phyloP scores from a whole-genome alignment of 257 asterid genomes.

The Fraxinus excelsior region DNA sequence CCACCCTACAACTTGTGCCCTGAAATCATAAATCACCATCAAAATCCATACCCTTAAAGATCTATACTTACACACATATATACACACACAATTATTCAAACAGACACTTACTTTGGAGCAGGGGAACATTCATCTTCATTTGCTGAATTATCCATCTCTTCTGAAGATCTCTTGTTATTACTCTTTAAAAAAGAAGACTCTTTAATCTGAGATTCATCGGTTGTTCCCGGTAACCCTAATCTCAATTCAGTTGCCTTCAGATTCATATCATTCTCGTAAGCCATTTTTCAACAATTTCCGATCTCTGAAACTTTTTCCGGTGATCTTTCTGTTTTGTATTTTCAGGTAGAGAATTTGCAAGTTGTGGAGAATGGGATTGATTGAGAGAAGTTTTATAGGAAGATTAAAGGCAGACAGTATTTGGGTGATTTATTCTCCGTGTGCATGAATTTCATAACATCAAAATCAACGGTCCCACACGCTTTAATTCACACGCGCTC shows the following conservation, averaged over 20 bases:
- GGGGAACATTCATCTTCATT: conserved; percentile 39
- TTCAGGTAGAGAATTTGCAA: conserved; percentile 4
- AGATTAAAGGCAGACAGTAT: conserved; percentile 11
- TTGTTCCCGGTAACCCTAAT: conserved; percentile 76
- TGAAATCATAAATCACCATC: conserved; percentile 10
- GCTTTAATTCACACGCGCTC: neutral
- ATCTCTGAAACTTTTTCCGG: neutral
- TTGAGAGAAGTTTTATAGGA: conserved; percentile 19
- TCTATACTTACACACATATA: neutral
- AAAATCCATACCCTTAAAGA: neutral
- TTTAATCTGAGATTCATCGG: conserved; percentile 37
- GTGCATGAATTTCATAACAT: conserved; percentile 26
- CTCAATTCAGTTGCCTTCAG: conserved; percentile 73
- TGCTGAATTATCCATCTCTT: conserved; percentile 45
- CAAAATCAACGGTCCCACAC: neutral
- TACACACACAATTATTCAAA: neutral
- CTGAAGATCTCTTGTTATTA: conserved; percentile 62
- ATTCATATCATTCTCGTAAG: conserved; percentile 50
- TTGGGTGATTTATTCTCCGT: conserved; percentile 21
- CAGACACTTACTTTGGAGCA: conserved; percentile 56
- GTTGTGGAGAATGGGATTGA: neutral
- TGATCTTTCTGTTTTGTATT: conserved; percentile 4
- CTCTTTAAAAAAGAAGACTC: conserved; percentile 24
- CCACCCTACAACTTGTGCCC: conserved; percentile 83
- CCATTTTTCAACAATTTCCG: conserved; percentile 22